Conservation (phyloP, 306 rosid species). For the Cicer pinnatifidum region DNA sequence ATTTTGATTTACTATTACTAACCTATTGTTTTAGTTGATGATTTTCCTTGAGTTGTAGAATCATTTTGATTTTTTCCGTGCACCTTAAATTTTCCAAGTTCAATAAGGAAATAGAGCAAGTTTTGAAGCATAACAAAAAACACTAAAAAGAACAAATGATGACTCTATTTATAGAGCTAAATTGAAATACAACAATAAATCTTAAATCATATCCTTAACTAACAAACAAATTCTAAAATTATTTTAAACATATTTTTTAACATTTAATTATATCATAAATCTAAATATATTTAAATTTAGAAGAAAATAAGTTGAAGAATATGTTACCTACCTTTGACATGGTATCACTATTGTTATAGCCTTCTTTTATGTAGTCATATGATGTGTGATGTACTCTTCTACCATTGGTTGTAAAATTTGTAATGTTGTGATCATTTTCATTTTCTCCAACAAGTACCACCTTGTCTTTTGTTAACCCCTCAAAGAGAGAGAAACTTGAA, state of each 20-base stretch:
- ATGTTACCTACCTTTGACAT: background rate
- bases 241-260: no score
- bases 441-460: background rate
- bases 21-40: background rate
- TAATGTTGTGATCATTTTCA: background rate
- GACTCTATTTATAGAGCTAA: no score
- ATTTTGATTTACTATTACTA: background rate
- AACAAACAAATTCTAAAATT: no score
- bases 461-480: background rate
- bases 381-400: slow-evolving; percentile 15
- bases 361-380: background rate
- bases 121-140: background rate
- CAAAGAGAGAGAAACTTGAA: slow-evolving; percentile 19
- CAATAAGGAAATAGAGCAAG: background rate
- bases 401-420: slow-evolving; percentile 22
- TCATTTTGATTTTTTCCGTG: background rate
- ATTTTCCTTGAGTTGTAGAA: background rate
- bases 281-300: no score
- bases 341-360: background rate
- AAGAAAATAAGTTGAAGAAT: background rate
- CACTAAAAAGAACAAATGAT: no score
- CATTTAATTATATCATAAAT: no score
- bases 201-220: no score
- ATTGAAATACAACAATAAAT: no score
- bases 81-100: background rate